Conservation (phyloP, 306 rosid species). For the Trichosanthes truncata region DNA sequence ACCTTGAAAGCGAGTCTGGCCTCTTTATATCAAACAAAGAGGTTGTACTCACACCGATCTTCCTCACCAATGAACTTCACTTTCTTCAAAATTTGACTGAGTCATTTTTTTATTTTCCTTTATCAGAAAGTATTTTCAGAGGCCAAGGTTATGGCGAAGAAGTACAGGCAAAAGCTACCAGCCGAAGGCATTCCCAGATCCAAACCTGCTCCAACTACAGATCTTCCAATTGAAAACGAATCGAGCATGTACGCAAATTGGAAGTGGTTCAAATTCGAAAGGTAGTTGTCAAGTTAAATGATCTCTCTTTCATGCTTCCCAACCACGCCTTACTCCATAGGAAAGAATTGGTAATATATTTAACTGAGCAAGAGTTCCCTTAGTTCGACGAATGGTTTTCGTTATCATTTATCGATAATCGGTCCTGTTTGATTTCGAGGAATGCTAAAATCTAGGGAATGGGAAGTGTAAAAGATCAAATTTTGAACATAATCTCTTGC, state of each 20-base stretch:
- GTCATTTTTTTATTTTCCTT: not conserved
- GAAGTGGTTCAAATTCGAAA: constrained; percentile 86
- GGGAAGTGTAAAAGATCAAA: constrained; percentile 2
- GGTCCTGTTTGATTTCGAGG: not conserved
- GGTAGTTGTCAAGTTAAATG: not conserved
- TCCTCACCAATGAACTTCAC: constrained; percentile 6
- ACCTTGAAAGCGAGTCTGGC: constrained; percentile 84
- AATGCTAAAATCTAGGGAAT: not conserved
- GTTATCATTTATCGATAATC: not conserved
- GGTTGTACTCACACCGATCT: constrained; percentile 37
- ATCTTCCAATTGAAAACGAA: constrained; percentile 54
- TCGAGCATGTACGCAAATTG: constrained; percentile 62
- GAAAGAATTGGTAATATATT: not conserved
- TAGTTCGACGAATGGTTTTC: not conserved
- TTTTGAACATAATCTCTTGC: not conserved
- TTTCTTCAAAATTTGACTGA: not conserved
- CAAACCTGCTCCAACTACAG: constrained; percentile 16
- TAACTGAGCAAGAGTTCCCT: not conserved
- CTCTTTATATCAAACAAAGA: constrained; percentile 69
- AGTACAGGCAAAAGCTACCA: constrained; percentile 61
- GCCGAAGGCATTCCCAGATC: constrained; percentile 15
- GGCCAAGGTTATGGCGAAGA: constrained; percentile 75
- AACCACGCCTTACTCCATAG: not conserved
- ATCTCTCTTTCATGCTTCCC: not conserved
- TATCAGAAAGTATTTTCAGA: constrained; percentile 59